Percentiles rank a stretch among this genome's conserved stretches.
These are phyloP conservation scores for Urtica urens DNA, from an alignment of 306 rosid species.

Conservation along the genomic window DNA sequence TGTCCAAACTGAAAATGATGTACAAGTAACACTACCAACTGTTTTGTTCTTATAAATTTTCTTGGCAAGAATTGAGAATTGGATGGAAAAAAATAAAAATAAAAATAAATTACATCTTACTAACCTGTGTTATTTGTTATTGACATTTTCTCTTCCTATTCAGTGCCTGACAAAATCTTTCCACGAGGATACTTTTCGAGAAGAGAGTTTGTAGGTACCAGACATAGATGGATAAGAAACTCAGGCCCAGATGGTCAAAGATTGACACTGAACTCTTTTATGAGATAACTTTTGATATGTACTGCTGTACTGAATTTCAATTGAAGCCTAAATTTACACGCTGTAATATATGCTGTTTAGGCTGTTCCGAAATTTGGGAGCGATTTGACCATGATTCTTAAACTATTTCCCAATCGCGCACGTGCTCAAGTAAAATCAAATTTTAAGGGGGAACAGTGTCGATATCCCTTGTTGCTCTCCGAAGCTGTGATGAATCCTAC, in stretches of 20 bases:
- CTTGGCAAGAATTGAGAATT: too few species aligned
- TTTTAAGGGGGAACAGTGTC: conserved; percentile 67
- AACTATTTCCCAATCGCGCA: conserved; percentile 55
- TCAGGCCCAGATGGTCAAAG: conserved; percentile 63
- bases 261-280: conserved; percentile 71
- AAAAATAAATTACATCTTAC: too few species aligned
- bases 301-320: too few species aligned
- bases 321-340: too few species aligned
- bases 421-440: conserved; percentile 62
- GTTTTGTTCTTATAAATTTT: too few species aligned
- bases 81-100: too few species aligned
- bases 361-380: conserved; percentile 64
- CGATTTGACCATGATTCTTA: conserved; percentile 66
- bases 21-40: too few species aligned
- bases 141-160: conserved; percentile 25
- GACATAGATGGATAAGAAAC: conserved; percentile 62
- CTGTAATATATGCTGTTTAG: conserved; percentile 23
- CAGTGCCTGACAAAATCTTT: conserved; percentile 32
- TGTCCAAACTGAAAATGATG: too few species aligned
- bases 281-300: conserved; percentile 43
- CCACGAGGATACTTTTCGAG: conserved; percentile 24
- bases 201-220: conserved; percentile 57
- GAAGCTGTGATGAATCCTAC: conserved; percentile 47
- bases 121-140: too few species aligned
- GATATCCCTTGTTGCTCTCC: conserved; percentile 37